phyloP scores from a whole-genome alignment of 768 basidiomycete species.

The Hemileccinum impolitum region DNA sequence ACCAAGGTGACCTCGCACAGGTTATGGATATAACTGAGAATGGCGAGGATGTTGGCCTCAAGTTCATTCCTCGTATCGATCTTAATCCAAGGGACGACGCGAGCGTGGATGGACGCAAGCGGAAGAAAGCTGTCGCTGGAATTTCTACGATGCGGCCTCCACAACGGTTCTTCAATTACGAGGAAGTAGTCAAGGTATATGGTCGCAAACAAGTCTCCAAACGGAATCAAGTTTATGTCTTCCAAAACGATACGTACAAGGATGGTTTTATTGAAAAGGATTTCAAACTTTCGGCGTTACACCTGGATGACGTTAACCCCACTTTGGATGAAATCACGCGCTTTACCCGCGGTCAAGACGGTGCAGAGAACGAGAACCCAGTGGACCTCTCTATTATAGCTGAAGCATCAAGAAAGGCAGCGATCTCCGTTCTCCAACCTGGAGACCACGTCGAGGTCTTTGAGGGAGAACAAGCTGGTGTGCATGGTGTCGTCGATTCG shows the following conservation, averaged over 20 bases:
- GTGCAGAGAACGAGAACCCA: constrained; percentile 58
- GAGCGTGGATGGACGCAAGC: constrained; percentile 66
- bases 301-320: constrained; percentile 87
- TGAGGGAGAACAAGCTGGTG: constrained; percentile 93
- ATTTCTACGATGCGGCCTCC: constrained; percentile 74
- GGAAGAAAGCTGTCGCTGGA: constrained; percentile 58
- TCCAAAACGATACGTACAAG: constrained; percentile 90
- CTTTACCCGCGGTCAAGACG: constrained; percentile 77
- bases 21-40: constrained; percentile 93
- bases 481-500: constrained; percentile 89
- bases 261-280: constrained; percentile 98
- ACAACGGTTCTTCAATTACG: constrained; percentile 89
- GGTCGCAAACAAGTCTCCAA: constrained; percentile 74
- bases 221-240: constrained; percentile 74
- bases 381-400: constrained; percentile 90
- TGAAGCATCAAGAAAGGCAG: constrained; percentile 86
- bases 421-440: constrained; percentile 92
- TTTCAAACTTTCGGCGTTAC: constrained; percentile 74
- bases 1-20: constrained; percentile 92
- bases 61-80: constrained; percentile 97
- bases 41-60: constrained; percentile 87
- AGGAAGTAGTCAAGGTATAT: constrained; percentile 86
- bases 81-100: constrained; percentile 84
- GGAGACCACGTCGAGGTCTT: constrained; percentile 98
- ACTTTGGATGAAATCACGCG: constrained; percentile 95